Conservation (phyloP, 768 basidiomycete species). For the Tephrocybe rancida region DNA sequence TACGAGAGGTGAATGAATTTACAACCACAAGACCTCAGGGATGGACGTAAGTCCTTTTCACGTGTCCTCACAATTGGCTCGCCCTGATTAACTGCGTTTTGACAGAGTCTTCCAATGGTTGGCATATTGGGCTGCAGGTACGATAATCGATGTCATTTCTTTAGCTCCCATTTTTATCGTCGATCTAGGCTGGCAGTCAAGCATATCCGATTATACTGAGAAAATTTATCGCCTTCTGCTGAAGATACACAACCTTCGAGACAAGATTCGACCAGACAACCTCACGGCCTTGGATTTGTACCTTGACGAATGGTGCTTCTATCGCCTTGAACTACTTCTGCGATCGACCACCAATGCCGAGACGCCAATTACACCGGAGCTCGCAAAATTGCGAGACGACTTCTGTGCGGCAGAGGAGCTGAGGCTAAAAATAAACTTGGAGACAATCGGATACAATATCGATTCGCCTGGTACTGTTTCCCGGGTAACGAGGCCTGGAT, state of each 20-base stretch:
- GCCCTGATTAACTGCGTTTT: no score
- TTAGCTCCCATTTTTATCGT: background rate
- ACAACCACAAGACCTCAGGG: no score
- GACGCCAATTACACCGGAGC: background rate
- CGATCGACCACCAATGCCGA: background rate
- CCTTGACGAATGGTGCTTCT: background rate
- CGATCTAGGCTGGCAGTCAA: background rate
- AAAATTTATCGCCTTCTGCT: background rate
- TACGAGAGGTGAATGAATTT: no score
- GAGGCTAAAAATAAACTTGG: background rate
- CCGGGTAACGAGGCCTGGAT: background rate
- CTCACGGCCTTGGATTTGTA: background rate
- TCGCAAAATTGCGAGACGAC: background rate
- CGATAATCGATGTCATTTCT: background rate
- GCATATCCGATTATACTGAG: background rate
- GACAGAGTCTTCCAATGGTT: background rate
- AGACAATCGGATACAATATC: background rate
- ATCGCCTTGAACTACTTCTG: background rate
- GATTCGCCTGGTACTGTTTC: background rate
- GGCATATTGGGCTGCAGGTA: conserved; percentile 3
- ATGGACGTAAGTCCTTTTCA: no score
- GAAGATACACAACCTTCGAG: background rate
- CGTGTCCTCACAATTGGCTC: no score
- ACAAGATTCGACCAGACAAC: background rate
- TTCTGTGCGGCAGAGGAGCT: background rate